These are phyloP conservation scores for Neofusicoccum parvum DNA, from an alignment of 2,329 filamentous ascomycete genomes.

Conservation along the genomic window DNA sequence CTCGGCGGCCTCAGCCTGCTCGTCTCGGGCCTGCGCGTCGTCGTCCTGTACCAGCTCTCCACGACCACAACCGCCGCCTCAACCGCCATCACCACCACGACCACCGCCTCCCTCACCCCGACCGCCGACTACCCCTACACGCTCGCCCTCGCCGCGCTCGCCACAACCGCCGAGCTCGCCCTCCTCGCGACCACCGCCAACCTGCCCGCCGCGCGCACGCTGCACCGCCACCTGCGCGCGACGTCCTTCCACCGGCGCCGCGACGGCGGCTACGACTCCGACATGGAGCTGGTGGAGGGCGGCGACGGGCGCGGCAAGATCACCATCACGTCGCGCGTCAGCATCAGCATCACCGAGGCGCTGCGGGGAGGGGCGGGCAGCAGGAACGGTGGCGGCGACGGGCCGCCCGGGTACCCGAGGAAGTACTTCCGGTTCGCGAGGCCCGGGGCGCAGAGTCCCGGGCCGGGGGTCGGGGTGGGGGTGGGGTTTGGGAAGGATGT, in stretches of 20 bases:
- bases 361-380: not conserved
- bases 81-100: too few species aligned
- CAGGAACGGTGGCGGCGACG: not conserved
- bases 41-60: not conserved
- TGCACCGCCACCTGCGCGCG: not conserved
- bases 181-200: not conserved
- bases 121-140: not conserved
- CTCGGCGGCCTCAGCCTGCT: not conserved
- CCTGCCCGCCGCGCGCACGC: not conserved
- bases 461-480: not conserved
- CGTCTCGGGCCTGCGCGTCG: conserved; percentile 12
- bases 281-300: not conserved
- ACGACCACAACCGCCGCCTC: not conserved
- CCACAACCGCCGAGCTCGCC: not conserved
- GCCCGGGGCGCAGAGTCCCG: not conserved
- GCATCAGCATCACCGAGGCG: conserved; percentile 13
- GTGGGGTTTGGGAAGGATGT: not conserved
- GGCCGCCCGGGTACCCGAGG: not conserved
- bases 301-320: not conserved
- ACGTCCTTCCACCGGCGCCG: not conserved
- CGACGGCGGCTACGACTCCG: not conserved
- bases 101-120: not conserved
- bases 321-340: conserved; percentile 13
- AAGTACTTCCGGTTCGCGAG: conserved; percentile 12
- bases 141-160: not conserved